Conservation (phyloP, 129 eudicot genomes). For the Logfia minima region DNA sequence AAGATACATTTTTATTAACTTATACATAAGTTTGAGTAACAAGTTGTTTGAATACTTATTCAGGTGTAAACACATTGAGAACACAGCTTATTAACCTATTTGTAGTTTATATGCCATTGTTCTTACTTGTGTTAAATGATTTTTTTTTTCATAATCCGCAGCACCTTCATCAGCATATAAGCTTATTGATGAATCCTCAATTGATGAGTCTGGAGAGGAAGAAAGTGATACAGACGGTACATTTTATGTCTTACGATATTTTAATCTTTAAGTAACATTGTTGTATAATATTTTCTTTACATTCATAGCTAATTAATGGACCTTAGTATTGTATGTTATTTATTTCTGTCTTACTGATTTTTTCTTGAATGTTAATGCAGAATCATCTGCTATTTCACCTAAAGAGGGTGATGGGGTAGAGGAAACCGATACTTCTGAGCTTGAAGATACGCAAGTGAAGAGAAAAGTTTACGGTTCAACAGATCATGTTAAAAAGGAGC, state of each 20-base stretch:
- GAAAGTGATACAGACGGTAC: neutral
- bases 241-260: neutral
- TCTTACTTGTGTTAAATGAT: neutral
- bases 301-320: neutral
- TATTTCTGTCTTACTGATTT: neutral
- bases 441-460: neutral
- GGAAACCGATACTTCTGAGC: neutral
- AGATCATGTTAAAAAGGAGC: neutral
- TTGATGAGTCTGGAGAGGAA: neutral
- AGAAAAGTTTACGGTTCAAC: neutral
- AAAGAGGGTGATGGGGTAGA: slow-evolving; percentile 8
- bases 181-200: neutral
- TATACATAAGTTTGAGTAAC: too few relatives aligned
- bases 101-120: too few relatives aligned
- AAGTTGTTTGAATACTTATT: too few relatives aligned
- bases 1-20: too few relatives aligned
- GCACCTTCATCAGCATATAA: neutral
- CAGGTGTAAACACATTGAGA: too few relatives aligned
- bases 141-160: neutral
- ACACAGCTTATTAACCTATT: too few relatives aligned
- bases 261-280: neutral
- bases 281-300: neutral
- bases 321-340: neutral
- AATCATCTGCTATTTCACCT: neutral
- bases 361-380: neutral